Percentiles rank a stretch among this genome's conserved stretches.
phyloP scores from a whole-genome alignment of 495 filamentous ascomycete species.

The Neurospora africana region DNA sequence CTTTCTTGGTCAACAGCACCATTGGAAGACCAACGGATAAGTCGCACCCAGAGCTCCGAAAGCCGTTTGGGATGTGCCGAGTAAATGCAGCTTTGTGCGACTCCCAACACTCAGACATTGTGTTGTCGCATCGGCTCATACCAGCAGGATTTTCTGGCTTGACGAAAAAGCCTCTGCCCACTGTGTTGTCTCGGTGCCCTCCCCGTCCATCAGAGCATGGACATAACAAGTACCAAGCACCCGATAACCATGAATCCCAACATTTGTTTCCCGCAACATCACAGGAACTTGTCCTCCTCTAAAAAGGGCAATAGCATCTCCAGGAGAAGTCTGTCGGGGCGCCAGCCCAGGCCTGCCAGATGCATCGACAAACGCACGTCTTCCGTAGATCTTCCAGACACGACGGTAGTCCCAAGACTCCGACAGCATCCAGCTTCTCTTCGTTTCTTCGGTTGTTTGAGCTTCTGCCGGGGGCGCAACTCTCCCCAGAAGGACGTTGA shows the following conservation, averaged over 20 bases:
- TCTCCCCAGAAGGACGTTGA: not conserved
- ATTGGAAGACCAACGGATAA: not conserved
- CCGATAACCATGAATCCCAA: not conserved
- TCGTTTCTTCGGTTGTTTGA: not conserved
- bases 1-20: not conserved
- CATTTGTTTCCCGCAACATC: conserved; percentile 3
- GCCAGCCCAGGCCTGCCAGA: conserved; percentile 1
- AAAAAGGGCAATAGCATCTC: not conserved
- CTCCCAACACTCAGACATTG: not conserved
- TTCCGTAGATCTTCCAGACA: not conserved
- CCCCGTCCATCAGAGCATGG: conserved; percentile 12
- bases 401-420: not conserved
- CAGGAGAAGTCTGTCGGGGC: not conserved
- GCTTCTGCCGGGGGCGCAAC: not conserved
- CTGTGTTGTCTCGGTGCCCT: not conserved
- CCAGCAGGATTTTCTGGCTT: not conserved
- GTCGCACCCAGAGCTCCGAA: not conserved
- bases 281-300: conserved; percentile 3
- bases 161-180: not conserved
- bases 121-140: not conserved
- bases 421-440: not conserved
- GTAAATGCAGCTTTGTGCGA: not conserved
- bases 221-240: conserved; percentile 13
- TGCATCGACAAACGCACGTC: not conserved
- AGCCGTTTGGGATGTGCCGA: not conserved